These are phyloP conservation scores for Corymbia calophylla DNA, from an alignment of 441 rosid species.

Conservation along the genomic window DNA sequence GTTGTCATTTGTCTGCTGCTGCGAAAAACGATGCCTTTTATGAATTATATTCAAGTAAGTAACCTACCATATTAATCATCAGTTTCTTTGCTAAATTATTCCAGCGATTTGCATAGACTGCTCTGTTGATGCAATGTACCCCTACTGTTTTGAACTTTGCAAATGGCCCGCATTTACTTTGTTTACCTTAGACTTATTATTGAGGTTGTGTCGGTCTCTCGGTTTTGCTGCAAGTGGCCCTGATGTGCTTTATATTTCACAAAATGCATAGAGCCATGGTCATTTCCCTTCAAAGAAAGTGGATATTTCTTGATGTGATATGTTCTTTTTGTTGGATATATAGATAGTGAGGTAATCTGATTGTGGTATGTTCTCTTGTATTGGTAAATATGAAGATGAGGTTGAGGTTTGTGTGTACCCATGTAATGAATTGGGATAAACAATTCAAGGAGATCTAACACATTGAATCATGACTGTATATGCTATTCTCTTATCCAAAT, in stretches of 20 bases:
- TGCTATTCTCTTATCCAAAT: not conserved
- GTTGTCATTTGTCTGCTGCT: conserved; percentile 59
- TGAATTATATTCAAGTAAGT: conserved; percentile 60
- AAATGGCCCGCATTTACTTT: not conserved
- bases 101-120: not conserved
- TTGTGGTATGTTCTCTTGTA: not conserved
- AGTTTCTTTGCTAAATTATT: not conserved
- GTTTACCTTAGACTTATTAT: not conserved
- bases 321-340: not conserved
- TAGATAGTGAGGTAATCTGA: not conserved
- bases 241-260: not conserved
- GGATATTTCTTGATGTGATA: not conserved
- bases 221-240: not conserved
- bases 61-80: not conserved
- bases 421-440: not conserved
- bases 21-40: conserved; percentile 59
- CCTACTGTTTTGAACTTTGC: not conserved
- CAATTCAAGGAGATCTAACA: not conserved
- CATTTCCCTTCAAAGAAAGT: not conserved
- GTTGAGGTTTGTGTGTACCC: not conserved
- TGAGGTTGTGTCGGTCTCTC: not conserved
- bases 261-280: not conserved
- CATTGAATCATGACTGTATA: not conserved
- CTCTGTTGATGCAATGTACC: not conserved
- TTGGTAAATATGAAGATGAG: not conserved